Conservation (phyloP, 768 basidiomycete genomes). For the Boletus reticulatus region DNA sequence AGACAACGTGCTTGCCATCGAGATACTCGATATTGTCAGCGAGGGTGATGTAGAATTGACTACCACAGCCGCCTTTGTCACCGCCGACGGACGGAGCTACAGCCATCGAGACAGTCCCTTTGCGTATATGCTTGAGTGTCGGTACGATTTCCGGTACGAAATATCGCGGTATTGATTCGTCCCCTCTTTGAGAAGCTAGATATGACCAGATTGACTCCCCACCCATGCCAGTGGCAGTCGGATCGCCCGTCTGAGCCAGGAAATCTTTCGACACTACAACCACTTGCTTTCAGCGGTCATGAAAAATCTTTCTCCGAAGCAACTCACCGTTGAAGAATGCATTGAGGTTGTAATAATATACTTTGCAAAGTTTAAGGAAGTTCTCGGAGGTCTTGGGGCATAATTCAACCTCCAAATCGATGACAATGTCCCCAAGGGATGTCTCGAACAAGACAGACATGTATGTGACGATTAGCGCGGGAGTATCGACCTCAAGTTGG, state of each 20-base stretch:
- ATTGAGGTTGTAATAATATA: conserved; percentile 95
- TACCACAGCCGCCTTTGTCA: conserved; percentile 78
- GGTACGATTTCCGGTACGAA: conserved; percentile 83
- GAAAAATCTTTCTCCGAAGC: not conserved
- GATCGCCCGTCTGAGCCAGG: conserved; percentile 95
- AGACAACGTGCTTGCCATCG: conserved; percentile 91
- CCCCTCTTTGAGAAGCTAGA: conserved; percentile 48
- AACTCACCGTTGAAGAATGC: conserved; percentile 95
- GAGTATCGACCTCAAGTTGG: too few species aligned
- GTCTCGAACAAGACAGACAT: conserved; percentile 99
- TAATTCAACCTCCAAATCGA: conserved; percentile 88
- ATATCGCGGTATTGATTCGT: conserved; percentile 58
- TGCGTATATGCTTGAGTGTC: conserved; percentile 76
- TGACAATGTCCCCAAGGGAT: conserved; percentile 93
- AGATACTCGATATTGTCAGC: conserved; percentile 91
- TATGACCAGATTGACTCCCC: conserved; percentile 89
- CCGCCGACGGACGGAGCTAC: conserved; percentile 79
- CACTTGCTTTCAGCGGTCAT: not conserved
- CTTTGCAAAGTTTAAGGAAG: conserved; percentile 96
- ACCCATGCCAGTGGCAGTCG: conserved; percentile 90
- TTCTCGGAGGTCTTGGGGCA: conserved; percentile 94
- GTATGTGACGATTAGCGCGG: not conserved
- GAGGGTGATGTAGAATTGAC: conserved; percentile 96
- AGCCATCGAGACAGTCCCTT: conserved; percentile 97
- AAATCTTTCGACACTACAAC: conserved; percentile 91